Evolutionary conservation across 2,329 filamentous ascomycete species (phyloP).

Genomic region (Aspergillus fructus): DNA sequence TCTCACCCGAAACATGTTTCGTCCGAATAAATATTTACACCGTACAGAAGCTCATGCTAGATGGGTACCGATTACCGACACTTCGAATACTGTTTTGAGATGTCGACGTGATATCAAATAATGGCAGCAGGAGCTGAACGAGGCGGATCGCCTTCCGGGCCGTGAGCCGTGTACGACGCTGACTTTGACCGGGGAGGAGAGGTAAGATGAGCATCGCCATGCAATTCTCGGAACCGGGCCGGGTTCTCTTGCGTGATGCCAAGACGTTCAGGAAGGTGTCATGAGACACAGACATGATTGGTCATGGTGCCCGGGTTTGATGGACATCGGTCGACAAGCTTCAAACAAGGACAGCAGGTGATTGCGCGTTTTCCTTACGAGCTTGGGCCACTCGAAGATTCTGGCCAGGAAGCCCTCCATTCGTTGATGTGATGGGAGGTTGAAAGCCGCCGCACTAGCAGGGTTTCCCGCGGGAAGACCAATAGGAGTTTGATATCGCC

Average conservation of each 20-base stretch:
- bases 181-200: neutral
- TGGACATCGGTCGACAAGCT: neutral
- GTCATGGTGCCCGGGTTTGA: neutral
- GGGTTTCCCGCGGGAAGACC: constrained; percentile 16
- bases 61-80: neutral
- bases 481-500: constrained; percentile 7
- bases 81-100: neutral
- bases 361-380: neutral
- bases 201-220: neutral
- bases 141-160: neutral
- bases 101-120: neutral
- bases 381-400: neutral
- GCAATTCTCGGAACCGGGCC: neutral
- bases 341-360: neutral
- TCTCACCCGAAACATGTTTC: neutral
- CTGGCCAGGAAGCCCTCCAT: neutral
- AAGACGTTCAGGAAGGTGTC: constrained; percentile 5
- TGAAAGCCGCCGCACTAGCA: constrained; percentile 4
- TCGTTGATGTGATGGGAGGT: neutral
- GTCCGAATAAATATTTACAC: neutral
- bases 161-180: neutral
- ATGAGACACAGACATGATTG: constrained; percentile 1
- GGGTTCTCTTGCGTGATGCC: neutral
- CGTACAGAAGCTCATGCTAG: neutral
- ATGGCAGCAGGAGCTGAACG: neutral